These are phyloP conservation scores for Starmerella stellata DNA, from an alignment of 805 yeast species.

Conservation along the genomic window DNA sequence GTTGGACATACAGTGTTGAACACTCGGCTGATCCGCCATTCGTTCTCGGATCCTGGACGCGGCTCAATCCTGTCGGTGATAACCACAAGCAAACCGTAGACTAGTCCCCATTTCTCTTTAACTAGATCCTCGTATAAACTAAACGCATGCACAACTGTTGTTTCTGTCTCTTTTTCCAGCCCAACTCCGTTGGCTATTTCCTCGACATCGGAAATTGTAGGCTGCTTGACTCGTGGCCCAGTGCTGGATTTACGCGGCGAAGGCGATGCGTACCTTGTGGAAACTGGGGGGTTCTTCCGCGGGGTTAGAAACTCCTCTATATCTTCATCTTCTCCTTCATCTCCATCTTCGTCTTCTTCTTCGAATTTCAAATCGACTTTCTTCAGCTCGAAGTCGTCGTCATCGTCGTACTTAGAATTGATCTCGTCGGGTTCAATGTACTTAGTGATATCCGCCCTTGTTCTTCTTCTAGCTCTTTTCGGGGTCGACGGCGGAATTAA, in stretches of 20 bases:
- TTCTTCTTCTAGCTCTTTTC: background rate
- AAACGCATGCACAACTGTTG: conserved; percentile 18
- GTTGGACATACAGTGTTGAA: conserved; percentile 6
- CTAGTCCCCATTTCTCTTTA: conserved; percentile 23
- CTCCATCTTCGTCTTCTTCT: background rate
- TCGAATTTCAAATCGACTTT: background rate
- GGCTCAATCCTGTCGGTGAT: conserved; percentile 21
- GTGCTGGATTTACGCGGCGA: conserved; percentile 5
- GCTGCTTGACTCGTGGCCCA: conserved; percentile 3
- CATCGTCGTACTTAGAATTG: conserved; percentile 1
- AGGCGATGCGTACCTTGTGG: conserved; percentile 1
- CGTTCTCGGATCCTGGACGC: conserved; percentile 8
- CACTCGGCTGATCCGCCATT: conserved; percentile 6
- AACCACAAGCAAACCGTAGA: conserved; percentile 21
- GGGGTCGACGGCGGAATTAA: conserved; percentile 4
- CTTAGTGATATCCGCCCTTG: background rate
- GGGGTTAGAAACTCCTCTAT: conserved; percentile 2
- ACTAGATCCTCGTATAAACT: conserved; percentile 20
- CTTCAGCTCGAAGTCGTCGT: background rate
- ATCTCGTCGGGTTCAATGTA: background rate
- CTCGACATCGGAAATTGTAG: conserved; percentile 2
- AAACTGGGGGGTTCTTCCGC: conserved; percentile 4
- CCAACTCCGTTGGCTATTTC: conserved; percentile 7
- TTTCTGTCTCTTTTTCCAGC: conserved; percentile 4
- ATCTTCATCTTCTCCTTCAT: background rate